Conservation (phyloP, 1,284 basidiomycete genomes). For the Cryptococcus hybrid region DNA sequence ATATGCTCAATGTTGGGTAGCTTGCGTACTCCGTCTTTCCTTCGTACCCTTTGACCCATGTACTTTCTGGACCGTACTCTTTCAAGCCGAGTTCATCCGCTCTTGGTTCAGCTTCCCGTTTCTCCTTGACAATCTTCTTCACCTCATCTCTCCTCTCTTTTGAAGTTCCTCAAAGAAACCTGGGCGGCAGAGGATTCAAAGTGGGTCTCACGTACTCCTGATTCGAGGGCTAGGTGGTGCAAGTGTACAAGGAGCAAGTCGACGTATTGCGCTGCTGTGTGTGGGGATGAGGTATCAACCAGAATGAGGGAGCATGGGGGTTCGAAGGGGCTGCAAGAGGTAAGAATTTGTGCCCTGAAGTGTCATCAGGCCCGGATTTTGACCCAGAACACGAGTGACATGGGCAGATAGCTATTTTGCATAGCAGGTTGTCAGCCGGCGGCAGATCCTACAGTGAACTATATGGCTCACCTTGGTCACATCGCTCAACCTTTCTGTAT, state of each 20-base stretch:
- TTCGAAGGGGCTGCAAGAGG: slow-evolving; percentile 59
- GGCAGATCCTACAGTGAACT: neutral
- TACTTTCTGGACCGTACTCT: slow-evolving; percentile 28
- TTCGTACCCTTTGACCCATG: slow-evolving; percentile 13
- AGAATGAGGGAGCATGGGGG: slow-evolving; percentile 66
- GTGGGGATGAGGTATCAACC: slow-evolving; percentile 78
- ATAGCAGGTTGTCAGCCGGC: slow-evolving; percentile 2
- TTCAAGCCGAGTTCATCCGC: slow-evolving; percentile 12
- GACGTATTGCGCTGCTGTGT: slow-evolving; percentile 56
- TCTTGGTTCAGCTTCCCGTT: slow-evolving; percentile 21
- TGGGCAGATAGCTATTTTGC: slow-evolving; percentile 37
- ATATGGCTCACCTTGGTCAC: slow-evolving; percentile 27
- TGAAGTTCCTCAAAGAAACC: slow-evolving; percentile 16
- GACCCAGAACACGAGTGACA: slow-evolving; percentile 54
- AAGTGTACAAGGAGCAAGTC: slow-evolving; percentile 34
- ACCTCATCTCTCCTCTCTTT: slow-evolving; percentile 19
- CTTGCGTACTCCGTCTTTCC: slow-evolving; percentile 10
- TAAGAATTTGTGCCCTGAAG: slow-evolving; percentile 97
- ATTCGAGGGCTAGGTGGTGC: slow-evolving; percentile 44
- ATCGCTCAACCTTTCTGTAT: slow-evolving; percentile 31
- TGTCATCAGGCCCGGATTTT: slow-evolving; percentile 91
- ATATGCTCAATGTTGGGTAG: slow-evolving; percentile 66
- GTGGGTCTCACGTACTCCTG: slow-evolving; percentile 33
- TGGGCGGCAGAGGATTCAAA: slow-evolving; percentile 25
- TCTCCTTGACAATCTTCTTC: slow-evolving; percentile 16